phyloP scores from a whole-genome alignment of 2,329 filamentous ascomycete species.

The Epichloe coenophiala region DNA sequence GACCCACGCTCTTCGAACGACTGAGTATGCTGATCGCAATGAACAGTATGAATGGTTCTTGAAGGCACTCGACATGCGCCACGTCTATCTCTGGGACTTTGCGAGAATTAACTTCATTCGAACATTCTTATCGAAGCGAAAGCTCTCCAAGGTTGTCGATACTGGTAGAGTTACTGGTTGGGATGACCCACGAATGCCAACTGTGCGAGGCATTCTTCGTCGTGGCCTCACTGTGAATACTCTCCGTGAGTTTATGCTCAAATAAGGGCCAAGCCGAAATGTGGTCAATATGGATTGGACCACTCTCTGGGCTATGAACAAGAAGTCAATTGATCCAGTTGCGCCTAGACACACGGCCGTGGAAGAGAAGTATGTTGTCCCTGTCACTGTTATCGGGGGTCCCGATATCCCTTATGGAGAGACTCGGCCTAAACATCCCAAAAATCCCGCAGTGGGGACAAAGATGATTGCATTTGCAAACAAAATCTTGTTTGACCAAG shows the following conservation, averaged over 20 bases:
- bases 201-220: constrained; percentile 57
- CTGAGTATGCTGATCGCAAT: constrained; percentile 78
- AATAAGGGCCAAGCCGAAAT: constrained; percentile 64
- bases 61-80: constrained; percentile 56
- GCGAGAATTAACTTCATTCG: constrained; percentile 71
- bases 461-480: not conserved
- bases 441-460: constrained; percentile 1
- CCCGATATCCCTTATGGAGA: not conserved
- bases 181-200: constrained; percentile 71
- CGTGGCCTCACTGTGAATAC: constrained; percentile 64
- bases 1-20: constrained; percentile 70
- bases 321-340: constrained; percentile 61
- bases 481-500: not conserved
- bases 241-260: constrained; percentile 61
- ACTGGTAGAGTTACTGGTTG: constrained; percentile 64
- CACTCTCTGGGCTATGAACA: constrained; percentile 52
- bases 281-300: constrained; percentile 67
- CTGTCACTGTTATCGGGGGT: not conserved
- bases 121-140: constrained; percentile 73
- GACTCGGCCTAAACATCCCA: not conserved
- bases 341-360: constrained; percentile 59
- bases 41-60: constrained; percentile 80
- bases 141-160: constrained; percentile 71
- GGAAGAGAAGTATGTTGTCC: no score
- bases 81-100: constrained; percentile 77